phyloP scores from a whole-genome alignment of 441 rosid species.

The Euphorbia schlechtendalii region DNA sequence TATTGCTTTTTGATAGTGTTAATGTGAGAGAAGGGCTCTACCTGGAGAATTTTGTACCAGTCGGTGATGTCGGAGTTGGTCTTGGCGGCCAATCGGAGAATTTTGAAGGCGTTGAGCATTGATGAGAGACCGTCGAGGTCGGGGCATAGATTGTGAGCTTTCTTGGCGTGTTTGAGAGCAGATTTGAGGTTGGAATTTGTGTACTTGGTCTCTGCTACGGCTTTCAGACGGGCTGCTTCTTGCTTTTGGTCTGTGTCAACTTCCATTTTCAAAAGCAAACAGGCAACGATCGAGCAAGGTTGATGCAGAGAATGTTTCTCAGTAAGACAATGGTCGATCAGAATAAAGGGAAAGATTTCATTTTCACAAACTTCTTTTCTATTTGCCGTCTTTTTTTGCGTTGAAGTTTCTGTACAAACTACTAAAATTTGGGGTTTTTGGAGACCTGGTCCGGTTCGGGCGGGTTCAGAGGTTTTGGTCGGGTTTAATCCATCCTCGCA shows the following conservation, averaged over 20 bases:
- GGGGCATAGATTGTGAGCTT: slow-evolving; percentile 53
- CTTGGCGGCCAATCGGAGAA: slow-evolving; percentile 38
- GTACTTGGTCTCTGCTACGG: slow-evolving; percentile 51
- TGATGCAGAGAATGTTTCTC: neutral
- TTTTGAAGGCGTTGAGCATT: slow-evolving; percentile 57
- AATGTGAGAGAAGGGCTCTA: slow-evolving; percentile 73
- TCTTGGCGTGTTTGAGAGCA: slow-evolving; percentile 54
- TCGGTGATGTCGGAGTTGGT: slow-evolving; percentile 29
- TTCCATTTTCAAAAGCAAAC: slow-evolving; percentile 18
- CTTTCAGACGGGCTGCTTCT: slow-evolving; percentile 46
- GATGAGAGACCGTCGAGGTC: slow-evolving; percentile 49
- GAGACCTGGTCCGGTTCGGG: no score
- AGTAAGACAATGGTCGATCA: neutral
- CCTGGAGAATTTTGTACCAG: slow-evolving; percentile 74
- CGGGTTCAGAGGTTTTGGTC: no score
- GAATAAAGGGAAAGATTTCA: neutral
- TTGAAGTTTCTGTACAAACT: no score
- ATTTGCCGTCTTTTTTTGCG: neutral
- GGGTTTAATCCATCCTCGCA: no score
- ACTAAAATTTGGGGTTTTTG: no score
- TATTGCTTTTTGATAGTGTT: slow-evolving; percentile 58
- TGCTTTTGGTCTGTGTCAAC: slow-evolving; percentile 24
- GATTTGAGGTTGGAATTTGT: slow-evolving; percentile 40
- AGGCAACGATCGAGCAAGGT: neutral
- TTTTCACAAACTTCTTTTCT: no score